Evolutionary conservation across 257 asterid species (phyloP), one percentile per base, ranked within the genome.

Genomic region (Scutellaria galericulata): DNA sequence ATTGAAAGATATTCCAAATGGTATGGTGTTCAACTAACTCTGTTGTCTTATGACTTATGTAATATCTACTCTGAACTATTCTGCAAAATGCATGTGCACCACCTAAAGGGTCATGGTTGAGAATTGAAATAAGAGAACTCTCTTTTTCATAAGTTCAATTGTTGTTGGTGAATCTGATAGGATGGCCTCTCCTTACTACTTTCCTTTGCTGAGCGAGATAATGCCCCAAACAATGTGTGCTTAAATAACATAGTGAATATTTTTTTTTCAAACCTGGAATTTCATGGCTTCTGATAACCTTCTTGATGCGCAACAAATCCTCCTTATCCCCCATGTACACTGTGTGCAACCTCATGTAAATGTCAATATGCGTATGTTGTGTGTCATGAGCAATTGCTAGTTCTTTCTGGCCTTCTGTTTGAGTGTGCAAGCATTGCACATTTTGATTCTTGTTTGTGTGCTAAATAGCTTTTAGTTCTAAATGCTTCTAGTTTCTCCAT

Each of bases 1-100:
- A 10, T 82, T 95, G 61, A 95, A 95, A 84, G 97, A 92, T 79
- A 92, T 95, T 45, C 99, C 96, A 46, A 92, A 95, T 75, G 99
- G 99, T 95, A 90, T 66, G 22, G 18, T 66, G 56, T 62, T 70
- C 9, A 9, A 56, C 69, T 22, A 58, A 57, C 22, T 66, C 67
- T 45, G 8, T 64, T 75, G 53, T 52, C 57, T 64, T 48, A 48
- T 75, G 53, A 47, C 57, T 64, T 48, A 48, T 71, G 51, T 31
- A 50, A 45, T 62, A 12, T 68, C 5, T 56, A 18, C 46, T 42
- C 44, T 39, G 39, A 51, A 47, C 53, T 47, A 27, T 35, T 60
- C 13, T 60, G 50, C 27, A 20, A 71, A 37, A 24, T 61, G n/a
- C 59, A 70, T 70, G 66, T 53, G 27, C 24, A 8, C 5, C 45